A percentile compares a stretch with the other conserved stretches of the same genome.
These are phyloP conservation scores for Hibiscus tridactylites DNA, from an alignment of 345 rosid species.

Conservation along the genomic window DNA sequence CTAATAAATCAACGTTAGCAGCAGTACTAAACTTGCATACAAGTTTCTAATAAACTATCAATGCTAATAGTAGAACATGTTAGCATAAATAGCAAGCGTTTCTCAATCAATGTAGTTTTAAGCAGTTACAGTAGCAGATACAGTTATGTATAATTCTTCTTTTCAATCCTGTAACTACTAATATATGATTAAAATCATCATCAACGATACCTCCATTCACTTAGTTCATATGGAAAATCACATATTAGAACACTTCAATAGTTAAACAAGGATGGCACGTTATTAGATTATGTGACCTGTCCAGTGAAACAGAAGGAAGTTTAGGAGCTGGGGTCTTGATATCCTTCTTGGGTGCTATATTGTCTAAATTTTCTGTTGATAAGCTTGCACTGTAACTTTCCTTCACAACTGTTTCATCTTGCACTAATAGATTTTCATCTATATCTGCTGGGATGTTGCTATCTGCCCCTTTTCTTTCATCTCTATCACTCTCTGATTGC, in stretches of 20 bases:
- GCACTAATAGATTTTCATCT: slow-evolving; percentile 10
- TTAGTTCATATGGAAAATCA: slow-evolving; percentile 1
- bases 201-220: background rate
- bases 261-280: background rate
- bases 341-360: slow-evolving; percentile 17
- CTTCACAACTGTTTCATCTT: slow-evolving; percentile 16
- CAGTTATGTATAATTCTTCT: background rate
- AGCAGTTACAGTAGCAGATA: background rate
- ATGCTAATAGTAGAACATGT: background rate
- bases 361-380: slow-evolving; percentile 17
- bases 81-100: background rate
- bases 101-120: background rate
- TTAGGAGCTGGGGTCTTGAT: slow-evolving; percentile 17
- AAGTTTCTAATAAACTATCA: background rate
- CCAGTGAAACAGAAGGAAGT: slow-evolving; percentile 20
- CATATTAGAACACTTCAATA: background rate
- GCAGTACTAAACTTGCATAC: background rate
- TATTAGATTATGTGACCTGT: slow-evolving; percentile 32
- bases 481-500: slow-evolving; percentile 17
- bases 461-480: slow-evolving; percentile 21
- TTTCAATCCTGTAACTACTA: background rate
- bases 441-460: slow-evolving; percentile 15
- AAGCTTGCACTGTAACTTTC: slow-evolving; percentile 13
- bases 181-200: background rate
- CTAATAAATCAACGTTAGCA: slow-evolving; percentile 8